Evolutionary conservation across 768 basidiomycete species (phyloP).

Genomic region (Boletus tomentosulus): DNA sequence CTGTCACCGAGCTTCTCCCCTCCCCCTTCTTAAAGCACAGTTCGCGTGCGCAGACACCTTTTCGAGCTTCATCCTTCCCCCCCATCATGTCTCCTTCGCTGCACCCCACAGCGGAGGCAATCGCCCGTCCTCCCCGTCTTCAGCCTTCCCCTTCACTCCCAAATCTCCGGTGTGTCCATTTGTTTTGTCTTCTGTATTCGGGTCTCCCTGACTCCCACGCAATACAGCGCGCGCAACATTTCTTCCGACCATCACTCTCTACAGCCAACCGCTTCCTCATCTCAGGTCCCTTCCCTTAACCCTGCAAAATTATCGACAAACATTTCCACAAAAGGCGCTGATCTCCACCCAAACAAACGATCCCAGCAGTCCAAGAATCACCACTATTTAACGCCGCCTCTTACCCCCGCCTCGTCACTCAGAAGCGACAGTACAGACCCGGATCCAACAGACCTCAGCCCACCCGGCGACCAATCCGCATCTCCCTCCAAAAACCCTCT

Average conservation of each 20-base stretch:
- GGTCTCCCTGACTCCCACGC: slow-evolving; percentile 15
- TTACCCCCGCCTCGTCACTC: slow-evolving; percentile 63
- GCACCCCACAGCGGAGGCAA: slow-evolving; percentile 18
- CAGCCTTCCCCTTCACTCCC: slow-evolving; percentile 69
- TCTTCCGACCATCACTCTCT: slow-evolving; percentile 26
- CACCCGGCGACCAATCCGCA: slow-evolving; percentile 20
- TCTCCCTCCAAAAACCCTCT: slow-evolving; percentile 3
- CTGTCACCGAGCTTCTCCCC: slow-evolving; percentile 29
- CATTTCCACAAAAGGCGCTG: slow-evolving; percentile 13
- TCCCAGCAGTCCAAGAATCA: slow-evolving; percentile 25
- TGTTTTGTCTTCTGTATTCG: neutral
- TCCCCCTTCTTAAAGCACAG: slow-evolving; percentile 30
- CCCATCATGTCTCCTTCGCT: slow-evolving; percentile 28
- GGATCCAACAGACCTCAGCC: slow-evolving; percentile 28
- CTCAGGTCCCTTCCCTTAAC: slow-evolving; percentile 15
- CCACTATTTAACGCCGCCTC: slow-evolving; percentile 58
- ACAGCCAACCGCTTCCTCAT: slow-evolving; percentile 18
- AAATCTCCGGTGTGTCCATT: slow-evolving; percentile 52
- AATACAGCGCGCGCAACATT: slow-evolving; percentile 22
- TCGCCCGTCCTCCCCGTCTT: slow-evolving; percentile 43
- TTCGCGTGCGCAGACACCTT: slow-evolving; percentile 26
- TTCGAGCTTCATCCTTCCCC: slow-evolving; percentile 26
- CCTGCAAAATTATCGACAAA: slow-evolving; percentile 11
- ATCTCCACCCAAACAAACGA: slow-evolving; percentile 16
- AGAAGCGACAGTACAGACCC: slow-evolving; percentile 35